These are phyloP conservation scores for Hyaloraphidium curvatum DNA, from an alignment of 192 early-diverging fungal genomes.

Conservation along the genomic window DNA sequence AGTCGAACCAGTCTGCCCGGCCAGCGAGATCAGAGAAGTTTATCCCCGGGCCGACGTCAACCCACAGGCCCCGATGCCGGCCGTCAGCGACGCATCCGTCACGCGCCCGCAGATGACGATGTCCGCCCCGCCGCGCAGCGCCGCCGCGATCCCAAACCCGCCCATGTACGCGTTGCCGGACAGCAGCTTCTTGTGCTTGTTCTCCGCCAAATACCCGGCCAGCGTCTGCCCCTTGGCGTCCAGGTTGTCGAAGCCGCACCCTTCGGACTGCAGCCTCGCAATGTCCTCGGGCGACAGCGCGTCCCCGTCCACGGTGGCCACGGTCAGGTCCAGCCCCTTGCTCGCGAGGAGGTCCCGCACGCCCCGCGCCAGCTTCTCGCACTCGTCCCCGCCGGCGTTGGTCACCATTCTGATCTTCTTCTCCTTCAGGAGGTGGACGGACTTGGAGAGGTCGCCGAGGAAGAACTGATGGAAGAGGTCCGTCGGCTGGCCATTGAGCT, in stretches of 20 bases:
- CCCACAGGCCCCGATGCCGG: neutral
- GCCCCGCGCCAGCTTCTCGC: neutral
- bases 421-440: neutral
- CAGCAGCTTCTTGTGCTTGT: neutral
- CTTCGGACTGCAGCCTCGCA: no score
- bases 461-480: neutral
- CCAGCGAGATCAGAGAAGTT: no score
- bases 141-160: neutral
- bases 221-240: neutral
- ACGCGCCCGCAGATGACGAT: neutral
- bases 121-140: neutral
- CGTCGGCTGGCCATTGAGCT: neutral
- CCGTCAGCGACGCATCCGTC: neutral
- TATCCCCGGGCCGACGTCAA: no score
- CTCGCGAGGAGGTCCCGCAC: neutral
- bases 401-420: neutral
- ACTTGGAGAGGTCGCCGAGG: neutral
- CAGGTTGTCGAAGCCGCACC: neutral
- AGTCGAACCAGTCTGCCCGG: conserved; percentile 3
- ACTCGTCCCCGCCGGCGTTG: neutral
- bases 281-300: neutral
- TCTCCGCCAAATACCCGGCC: neutral
- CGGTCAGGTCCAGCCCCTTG: neutral
- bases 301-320: neutral
- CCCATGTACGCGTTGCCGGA: neutral